Base-by-base conservation (phyloP, 495 filamentous ascomycete genomes). In the Penicillium bovifimosum region DNA sequence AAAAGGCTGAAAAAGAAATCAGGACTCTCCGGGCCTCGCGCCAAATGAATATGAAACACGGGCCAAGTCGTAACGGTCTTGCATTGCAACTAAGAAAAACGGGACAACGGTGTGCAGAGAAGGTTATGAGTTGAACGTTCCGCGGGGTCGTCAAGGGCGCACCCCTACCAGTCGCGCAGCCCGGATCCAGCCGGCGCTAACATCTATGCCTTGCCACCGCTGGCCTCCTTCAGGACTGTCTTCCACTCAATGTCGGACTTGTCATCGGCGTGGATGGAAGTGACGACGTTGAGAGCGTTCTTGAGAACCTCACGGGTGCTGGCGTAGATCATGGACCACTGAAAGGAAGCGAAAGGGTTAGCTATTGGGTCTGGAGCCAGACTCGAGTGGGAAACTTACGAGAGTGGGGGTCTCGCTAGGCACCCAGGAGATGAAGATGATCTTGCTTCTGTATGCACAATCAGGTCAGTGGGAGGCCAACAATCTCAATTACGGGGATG, bases 261-360 rank as follows among this genome's bases (percentile, higher is more conserved):
- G 68, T 96, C 89, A 71, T 96, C 96, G 72, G 90, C 93, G 77
- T 98, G 95, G 61, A 96, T 81, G 64, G 95, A 91, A 62, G 75
- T 73, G 49, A 80, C 80, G 55, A 96, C 70, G 69, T 81, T 87
- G 50, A 98, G 82, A 26, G 93, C 75, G 67, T 86, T 86, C 79
- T 95, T 96, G 59, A 98, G 78, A 52, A 82, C 82, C 61, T 96
- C 90, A 71, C 95, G 95, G 65, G 92, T 97, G 47, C 90, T 89
- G 65, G 92, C 89, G 84, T 96, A 97, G 60, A 96, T 81, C 95
- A 96, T 97, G 74, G 90, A 72, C 69, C 63, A 72, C 73, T 76
- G 38, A 6, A 45, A 24, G 20, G 1, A 41, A 10, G 18, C 24
- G 9, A 16, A 55, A 29, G 9, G 4, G 54, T 74, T 47, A 74